phyloP scores from a whole-genome alignment of 2,329 filamentous ascomycete species.

The Xylariales sp. region DNA sequence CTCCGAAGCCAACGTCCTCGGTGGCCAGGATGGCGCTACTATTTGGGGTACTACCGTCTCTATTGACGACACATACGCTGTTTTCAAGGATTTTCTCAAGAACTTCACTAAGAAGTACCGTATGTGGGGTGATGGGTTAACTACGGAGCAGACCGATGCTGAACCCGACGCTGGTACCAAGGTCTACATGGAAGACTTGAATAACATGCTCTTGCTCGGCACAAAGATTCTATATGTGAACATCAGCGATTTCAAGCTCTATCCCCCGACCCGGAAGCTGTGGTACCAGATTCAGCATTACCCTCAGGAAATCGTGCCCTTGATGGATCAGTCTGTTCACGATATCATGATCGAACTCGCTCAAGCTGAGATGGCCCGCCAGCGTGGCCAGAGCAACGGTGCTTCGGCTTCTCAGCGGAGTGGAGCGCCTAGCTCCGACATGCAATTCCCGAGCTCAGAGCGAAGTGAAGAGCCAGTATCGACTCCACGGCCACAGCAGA shows the following conservation, averaged over 20 bases:
- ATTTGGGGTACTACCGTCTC: constrained; percentile 99
- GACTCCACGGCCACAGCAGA: constrained; percentile 37
- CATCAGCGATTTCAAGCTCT: constrained; percentile 82
- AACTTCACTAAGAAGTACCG: constrained; percentile 94
- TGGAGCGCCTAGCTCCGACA: constrained; percentile 63
- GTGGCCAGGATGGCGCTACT: constrained; percentile 73
- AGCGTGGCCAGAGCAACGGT: constrained; percentile 40
- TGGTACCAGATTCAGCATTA: constrained; percentile 95
- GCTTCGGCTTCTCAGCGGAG: constrained; percentile 49
- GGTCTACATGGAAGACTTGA: constrained; percentile 79
- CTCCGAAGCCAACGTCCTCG: constrained; percentile 85
- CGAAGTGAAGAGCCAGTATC: constrained; percentile 46
- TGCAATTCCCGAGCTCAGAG: constrained; percentile 77
- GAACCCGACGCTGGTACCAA: constrained; percentile 71
- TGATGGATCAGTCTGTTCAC: constrained; percentile 94
- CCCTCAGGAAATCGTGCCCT: constrained; percentile 90
- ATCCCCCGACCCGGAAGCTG: constrained; percentile 86
- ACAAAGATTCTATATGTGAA: constrained; percentile 84
- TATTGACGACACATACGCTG: constrained; percentile 79
- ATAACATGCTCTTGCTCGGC: constrained; percentile 86
- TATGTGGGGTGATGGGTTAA: constrained; percentile 81
- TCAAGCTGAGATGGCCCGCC: constrained; percentile 69
- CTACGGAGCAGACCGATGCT: constrained; percentile 67
- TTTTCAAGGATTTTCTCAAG: constrained; percentile 87
- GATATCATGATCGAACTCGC: constrained; percentile 91